phyloP scores from a whole-genome alignment of 345 rosid species.

The Pistacia atlantica region DNA sequence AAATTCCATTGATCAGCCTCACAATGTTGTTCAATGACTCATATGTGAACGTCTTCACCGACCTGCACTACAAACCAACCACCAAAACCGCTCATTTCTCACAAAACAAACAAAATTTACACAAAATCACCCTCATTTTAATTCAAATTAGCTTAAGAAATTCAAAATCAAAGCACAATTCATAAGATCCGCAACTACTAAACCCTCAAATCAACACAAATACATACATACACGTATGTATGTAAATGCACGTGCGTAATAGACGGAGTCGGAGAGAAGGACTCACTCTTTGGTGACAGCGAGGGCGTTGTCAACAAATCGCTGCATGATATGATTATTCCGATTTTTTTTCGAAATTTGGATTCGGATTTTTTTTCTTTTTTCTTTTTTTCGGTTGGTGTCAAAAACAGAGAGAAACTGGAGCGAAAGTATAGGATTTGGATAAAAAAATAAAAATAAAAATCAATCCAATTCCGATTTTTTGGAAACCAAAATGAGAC shows the following conservation, averaged over 20 bases:
- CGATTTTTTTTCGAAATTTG: too few species aligned
- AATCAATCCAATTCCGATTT: slow-evolving; percentile 6
- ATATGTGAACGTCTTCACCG: slow-evolving; percentile 86
- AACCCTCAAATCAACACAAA: background rate
- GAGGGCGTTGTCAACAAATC: slow-evolving; percentile 80
- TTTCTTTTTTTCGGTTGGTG: too few species aligned
- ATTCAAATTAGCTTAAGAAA: background rate
- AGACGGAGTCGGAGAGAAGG: slow-evolving; percentile 10
- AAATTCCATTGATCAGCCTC: slow-evolving; percentile 81
- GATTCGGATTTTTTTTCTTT: too few species aligned
- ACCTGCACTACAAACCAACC: slow-evolving; percentile 62
- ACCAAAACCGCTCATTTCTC: slow-evolving; percentile 12
- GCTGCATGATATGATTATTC: slow-evolving; percentile 36
- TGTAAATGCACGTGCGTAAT: background rate
- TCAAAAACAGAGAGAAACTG: too few species aligned
- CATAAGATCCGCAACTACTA: background rate
- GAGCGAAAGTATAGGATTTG: background rate
- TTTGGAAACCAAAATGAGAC: background rate
- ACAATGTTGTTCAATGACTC: slow-evolving; percentile 83
- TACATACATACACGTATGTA: background rate
- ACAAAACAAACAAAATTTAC: background rate
- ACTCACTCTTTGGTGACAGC: slow-evolving; percentile 95
- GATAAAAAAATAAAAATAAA: background rate
- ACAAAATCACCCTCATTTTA: background rate
- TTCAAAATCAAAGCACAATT: background rate